Evolutionary conservation across 192 early-diverging fungal species (phyloP).

Genomic region (Rhizophagus clarus): DNA sequence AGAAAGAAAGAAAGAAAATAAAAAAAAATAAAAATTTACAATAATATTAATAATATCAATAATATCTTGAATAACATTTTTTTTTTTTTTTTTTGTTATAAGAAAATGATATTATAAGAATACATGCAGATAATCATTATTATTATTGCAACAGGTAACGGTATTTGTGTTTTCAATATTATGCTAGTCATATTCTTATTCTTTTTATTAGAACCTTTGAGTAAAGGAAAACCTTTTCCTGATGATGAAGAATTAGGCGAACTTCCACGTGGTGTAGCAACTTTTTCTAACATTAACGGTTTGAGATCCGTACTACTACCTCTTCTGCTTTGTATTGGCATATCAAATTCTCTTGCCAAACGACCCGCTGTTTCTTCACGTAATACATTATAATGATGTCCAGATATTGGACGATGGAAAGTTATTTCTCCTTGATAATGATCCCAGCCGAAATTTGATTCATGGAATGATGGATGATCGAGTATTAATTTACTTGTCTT

Average conservation of each 20-base stretch:
- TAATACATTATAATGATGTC: constrained; percentile 12
- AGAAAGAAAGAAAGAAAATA: no score
- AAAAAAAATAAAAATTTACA: no score
- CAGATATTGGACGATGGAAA: neutral
- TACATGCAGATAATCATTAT: neutral
- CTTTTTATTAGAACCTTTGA: neutral
- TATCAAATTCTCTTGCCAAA: constrained; percentile 7
- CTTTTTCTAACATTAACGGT: constrained; percentile 18
- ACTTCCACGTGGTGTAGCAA: neutral
- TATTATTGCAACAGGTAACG: neutral
- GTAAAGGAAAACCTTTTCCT: neutral
- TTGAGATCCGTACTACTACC: constrained; percentile 1
- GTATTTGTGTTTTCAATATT: neutral
- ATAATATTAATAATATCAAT: no score
- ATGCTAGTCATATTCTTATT: neutral
- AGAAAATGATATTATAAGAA: neutral
- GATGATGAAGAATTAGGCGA: neutral
- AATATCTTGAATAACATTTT: no score
- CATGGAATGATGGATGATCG: constrained; percentile 28
- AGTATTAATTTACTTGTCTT: constrained; percentile 18
- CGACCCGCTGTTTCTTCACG: neutral
- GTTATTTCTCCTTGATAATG: constrained; percentile 13
- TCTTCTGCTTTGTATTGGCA: constrained; percentile 6
- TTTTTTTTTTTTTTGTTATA: no score
- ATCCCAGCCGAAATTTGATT: constrained; percentile 17